phyloP scores from a whole-genome alignment of 148 eudicot genomes.

The Cornus suecica region DNA sequence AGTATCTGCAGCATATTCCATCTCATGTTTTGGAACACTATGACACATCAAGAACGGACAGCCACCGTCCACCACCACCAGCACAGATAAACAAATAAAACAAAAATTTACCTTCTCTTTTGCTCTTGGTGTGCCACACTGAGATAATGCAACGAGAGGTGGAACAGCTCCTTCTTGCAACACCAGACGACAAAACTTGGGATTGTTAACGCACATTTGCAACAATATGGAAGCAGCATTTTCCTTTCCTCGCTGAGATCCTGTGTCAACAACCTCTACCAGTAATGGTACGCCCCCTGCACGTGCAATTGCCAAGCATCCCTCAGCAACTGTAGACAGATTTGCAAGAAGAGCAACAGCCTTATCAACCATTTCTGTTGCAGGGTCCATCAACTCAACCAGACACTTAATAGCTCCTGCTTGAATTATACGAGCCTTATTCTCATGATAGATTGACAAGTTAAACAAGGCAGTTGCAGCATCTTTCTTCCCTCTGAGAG shows the following conservation, averaged over 20 bases:
- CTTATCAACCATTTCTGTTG: conserved; percentile 78
- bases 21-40: background rate
- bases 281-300: conserved; percentile 74
- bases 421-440: conserved; percentile 84
- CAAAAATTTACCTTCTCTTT: conserved; percentile 66
- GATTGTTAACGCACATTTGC: conserved; percentile 73
- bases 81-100: background rate
- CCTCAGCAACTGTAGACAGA: conserved; percentile 64
- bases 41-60: background rate
- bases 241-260: conserved; percentile 89
- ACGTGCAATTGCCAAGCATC: conserved; percentile 62
- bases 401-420: conserved; percentile 90
- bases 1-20: background rate
- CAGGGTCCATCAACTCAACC: conserved; percentile 63
- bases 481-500: conserved; percentile 94
- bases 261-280: conserved; percentile 80
- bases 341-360: conserved; percentile 88
- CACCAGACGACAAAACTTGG: conserved; percentile 69
- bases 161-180: conserved; percentile 99
- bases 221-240: conserved; percentile 82
- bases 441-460: conserved; percentile 88
- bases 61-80: background rate
- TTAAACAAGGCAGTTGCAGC: conserved; percentile 91
- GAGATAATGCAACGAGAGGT: conserved; percentile 90
- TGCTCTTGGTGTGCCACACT: conserved; percentile 84